Evolutionary conservation across 495 filamentous ascomycete genomes (phyloP).

Genomic region (Margaritispora aquatica): DNA sequence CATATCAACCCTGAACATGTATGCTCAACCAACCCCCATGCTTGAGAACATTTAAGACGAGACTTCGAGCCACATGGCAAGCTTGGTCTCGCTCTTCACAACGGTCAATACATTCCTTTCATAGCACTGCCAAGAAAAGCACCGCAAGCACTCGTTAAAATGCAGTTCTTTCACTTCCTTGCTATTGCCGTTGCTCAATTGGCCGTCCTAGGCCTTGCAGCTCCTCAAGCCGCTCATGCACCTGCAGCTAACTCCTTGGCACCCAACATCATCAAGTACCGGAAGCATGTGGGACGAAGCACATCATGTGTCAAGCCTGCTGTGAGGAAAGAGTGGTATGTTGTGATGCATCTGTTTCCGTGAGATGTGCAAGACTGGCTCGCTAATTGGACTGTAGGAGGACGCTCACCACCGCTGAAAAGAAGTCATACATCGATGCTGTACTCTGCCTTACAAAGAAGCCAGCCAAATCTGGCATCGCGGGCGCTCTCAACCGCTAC

Average conservation of each 20-base stretch:
- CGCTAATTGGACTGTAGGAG: constrained; percentile 25
- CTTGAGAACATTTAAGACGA: not conserved
- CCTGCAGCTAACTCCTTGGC: not conserved
- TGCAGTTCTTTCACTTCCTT: not conserved
- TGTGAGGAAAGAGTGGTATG: not conserved
- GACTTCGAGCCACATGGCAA: not conserved
- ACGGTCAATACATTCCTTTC: not conserved
- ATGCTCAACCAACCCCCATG: not conserved
- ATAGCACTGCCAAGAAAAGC: not conserved
- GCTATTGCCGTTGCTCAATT: not conserved
- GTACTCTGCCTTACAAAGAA: constrained; percentile 55
- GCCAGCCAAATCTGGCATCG: constrained; percentile 36
- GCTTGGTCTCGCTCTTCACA: not conserved
- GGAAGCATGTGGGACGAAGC: not conserved
- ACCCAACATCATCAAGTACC: too few species aligned
- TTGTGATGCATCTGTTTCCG: not conserved
- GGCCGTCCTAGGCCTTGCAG: not conserved
- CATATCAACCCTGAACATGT: not conserved
- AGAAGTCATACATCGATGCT: constrained; percentile 51
- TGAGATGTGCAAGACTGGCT: not conserved
- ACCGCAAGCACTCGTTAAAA: not conserved
- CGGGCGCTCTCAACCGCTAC: constrained; percentile 29
- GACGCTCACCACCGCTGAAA: constrained; percentile 31
- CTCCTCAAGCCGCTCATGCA: not conserved
- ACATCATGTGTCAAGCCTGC: not conserved